Evolutionary conservation across 2,329 filamentous ascomycete species (phyloP).

Genomic region (Claviceps sp.): DNA sequence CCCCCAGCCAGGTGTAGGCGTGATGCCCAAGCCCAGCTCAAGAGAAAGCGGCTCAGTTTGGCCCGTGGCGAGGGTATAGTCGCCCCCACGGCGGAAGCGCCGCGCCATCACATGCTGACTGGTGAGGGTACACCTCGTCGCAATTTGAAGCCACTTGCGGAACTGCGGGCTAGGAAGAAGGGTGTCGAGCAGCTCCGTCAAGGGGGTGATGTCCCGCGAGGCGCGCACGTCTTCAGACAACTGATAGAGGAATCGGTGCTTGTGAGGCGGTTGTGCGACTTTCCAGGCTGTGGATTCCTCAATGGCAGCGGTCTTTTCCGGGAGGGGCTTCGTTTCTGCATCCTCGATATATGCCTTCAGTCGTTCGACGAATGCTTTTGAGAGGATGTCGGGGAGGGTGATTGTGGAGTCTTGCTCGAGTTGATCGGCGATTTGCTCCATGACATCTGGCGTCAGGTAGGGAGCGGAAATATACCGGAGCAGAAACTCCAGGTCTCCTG

Average conservation of each 20-base stretch:
- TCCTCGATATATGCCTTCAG: conserved; percentile 59
- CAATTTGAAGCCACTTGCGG: conserved; percentile 75
- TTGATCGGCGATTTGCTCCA: conserved; percentile 65
- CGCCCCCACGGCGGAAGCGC: conserved; percentile 71
- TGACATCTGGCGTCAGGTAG: conserved; percentile 83
- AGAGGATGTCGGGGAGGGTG: conserved; percentile 35
- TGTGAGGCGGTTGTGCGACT: conserved; percentile 80
- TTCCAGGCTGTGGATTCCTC: conserved; percentile 51
- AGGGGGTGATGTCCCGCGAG: conserved; percentile 36
- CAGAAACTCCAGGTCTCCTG: conserved; percentile 75
- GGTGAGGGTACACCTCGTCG: conserved; percentile 62
- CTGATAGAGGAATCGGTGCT: conserved; percentile 83
- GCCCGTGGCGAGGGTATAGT: conserved; percentile 87
- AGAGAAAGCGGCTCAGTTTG: conserved; percentile 62
- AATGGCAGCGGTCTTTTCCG: conserved; percentile 38
- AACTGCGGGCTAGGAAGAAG: conserved; percentile 79
- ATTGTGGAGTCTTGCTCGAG: conserved; percentile 79
- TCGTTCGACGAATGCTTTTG: conserved; percentile 58
- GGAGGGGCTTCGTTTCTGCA: conserved; percentile 40
- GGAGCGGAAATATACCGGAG: conserved; percentile 81
- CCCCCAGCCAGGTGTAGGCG: conserved; percentile 76
- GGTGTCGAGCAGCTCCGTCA: conserved; percentile 67
- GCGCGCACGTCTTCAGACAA: conserved; percentile 33
- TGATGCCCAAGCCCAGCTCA: conserved; percentile 78
- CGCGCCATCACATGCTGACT: conserved; percentile 70